These are phyloP conservation scores for Paraphoma chrysanthemicola DNA, from an alignment of 2,329 filamentous ascomycete species.

Conservation along the genomic window DNA sequence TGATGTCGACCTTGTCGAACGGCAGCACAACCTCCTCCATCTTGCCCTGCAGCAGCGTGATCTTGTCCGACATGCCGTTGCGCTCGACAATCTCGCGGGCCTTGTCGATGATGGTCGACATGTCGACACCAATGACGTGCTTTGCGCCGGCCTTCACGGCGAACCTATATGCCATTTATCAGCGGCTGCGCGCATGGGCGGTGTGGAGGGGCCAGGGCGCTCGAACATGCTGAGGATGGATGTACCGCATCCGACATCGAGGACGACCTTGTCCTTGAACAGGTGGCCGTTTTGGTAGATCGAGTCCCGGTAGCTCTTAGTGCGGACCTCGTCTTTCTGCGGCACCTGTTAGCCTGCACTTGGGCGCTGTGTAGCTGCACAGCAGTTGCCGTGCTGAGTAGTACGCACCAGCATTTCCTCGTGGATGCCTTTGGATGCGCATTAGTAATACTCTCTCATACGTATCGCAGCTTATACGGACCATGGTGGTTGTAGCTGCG, in stretches of 20 bases:
- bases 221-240: constrained; percentile 96
- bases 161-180: constrained; percentile 70
- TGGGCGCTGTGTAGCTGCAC: constrained; percentile 8
- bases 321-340: constrained; percentile 98
- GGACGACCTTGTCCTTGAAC: constrained; percentile 90
- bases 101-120: constrained; percentile 99
- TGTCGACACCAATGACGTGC: constrained; percentile 98
- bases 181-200: constrained; percentile 24
- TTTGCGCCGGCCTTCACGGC: constrained; percentile 95
- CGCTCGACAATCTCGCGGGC: constrained; percentile 90
- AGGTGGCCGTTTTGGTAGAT: constrained; percentile 97
- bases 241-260: constrained; percentile 97
- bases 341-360: constrained; percentile 15
- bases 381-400: constrained; percentile 7
- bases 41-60: constrained; percentile 97
- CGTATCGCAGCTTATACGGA: constrained; percentile 58
- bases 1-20: constrained; percentile 96
- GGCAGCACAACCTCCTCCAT: constrained; percentile 98
- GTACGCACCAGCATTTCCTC: constrained; percentile 94
- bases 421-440: constrained; percentile 75
- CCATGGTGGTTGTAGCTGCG: constrained; percentile 96
- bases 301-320: constrained; percentile 93
- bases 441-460: constrained; percentile 44
- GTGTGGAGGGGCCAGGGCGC: constrained; percentile 20
- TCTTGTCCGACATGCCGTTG: constrained; percentile 94